Conservation (phyloP, 768 basidiomycete genomes). For the Tylopilus sp. region DNA sequence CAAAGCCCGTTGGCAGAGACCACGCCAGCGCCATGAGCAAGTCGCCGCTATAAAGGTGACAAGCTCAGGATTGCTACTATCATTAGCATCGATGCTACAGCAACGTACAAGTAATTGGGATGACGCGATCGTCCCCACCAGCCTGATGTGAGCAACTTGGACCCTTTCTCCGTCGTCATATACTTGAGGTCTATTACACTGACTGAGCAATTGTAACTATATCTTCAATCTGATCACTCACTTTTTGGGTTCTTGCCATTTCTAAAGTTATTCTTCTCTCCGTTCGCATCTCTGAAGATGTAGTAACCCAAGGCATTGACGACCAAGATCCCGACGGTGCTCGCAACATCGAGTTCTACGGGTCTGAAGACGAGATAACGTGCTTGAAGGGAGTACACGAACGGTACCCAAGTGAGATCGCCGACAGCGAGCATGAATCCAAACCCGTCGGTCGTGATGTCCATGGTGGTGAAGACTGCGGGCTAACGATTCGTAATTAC, state of each 20-base stretch:
- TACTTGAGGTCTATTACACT: slow-evolving; percentile 60
- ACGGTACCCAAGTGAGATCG: slow-evolving; percentile 91
- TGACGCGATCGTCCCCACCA: slow-evolving; percentile 98
- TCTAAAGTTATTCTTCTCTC: slow-evolving; percentile 94
- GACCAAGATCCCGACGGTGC: slow-evolving; percentile 53
- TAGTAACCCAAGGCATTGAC: slow-evolving; percentile 77
- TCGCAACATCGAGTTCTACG: slow-evolving; percentile 64
- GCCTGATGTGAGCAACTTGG: slow-evolving; percentile 88
- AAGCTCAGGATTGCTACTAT: not conserved
- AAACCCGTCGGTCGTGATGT: slow-evolving; percentile 96
- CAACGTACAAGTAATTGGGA: slow-evolving; percentile 80
- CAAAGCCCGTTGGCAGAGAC: slow-evolving; percentile 90
- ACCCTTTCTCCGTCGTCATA: slow-evolving; percentile 79
- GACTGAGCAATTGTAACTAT: not conserved
- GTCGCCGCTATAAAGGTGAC: slow-evolving; percentile 55
- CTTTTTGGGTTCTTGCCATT: slow-evolving; percentile 94
- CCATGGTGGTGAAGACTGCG: slow-evolving; percentile 92
- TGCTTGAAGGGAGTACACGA: slow-evolving; percentile 90
- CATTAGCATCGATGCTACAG: too few species aligned
- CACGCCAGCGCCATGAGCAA: slow-evolving; percentile 88
- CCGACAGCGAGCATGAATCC: slow-evolving; percentile 98
- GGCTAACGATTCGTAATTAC: slow-evolving; percentile 43
- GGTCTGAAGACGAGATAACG: slow-evolving; percentile 92
- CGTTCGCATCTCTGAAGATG: slow-evolving; percentile 86
- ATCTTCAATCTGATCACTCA: slow-evolving; percentile 26